A percentile compares a stretch with the other conserved stretches of the same genome.
These are phyloP conservation scores for Acanthamoeba castellanii DNA, from an alignment of 208 protist species.

Conservation along the genomic window DNA sequence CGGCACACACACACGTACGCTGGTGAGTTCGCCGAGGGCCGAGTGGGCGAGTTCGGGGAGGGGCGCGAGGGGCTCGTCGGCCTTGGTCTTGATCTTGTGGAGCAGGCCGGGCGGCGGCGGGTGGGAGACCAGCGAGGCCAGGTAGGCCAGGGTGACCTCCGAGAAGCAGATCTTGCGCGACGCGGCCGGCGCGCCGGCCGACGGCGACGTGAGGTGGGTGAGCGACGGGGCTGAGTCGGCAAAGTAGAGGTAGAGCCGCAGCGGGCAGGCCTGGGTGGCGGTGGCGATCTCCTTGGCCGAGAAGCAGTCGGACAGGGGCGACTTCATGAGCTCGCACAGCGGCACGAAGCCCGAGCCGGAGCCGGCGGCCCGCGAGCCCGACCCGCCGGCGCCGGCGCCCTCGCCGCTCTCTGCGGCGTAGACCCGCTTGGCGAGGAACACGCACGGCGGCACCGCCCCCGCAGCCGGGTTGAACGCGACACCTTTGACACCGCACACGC, in stretches of 20 bases:
- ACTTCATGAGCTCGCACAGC: conserved; percentile 24
- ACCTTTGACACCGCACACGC: background rate
- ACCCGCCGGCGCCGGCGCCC: background rate
- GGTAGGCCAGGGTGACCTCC: conserved; percentile 8
- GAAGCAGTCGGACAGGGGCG: conserved; percentile 29
- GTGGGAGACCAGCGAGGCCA: background rate
- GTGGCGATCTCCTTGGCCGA: conserved; percentile 23
- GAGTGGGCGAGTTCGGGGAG: conserved; percentile 25
- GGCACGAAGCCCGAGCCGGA: background rate
- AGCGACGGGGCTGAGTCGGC: background rate
- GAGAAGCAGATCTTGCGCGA: conserved; percentile 51
- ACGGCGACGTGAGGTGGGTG: background rate
- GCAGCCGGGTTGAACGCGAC: background rate
- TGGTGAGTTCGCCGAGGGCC: background rate
- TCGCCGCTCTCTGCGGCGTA: background rate
- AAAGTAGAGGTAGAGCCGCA: conserved; percentile 50
- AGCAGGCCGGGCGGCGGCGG: background rate
- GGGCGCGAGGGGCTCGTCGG: background rate
- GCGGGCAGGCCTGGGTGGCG: background rate
- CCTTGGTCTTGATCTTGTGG: conserved; percentile 14
- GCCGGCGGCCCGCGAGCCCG: too few relatives aligned
- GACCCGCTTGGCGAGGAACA: conserved; percentile 22
- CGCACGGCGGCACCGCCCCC: background rate
- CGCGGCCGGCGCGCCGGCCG: conserved; percentile 9
- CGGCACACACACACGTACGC: background rate